These are phyloP conservation scores for Alternaria solani DNA, from an alignment of 2,329 filamentous ascomycete species.

Conservation along the genomic window DNA sequence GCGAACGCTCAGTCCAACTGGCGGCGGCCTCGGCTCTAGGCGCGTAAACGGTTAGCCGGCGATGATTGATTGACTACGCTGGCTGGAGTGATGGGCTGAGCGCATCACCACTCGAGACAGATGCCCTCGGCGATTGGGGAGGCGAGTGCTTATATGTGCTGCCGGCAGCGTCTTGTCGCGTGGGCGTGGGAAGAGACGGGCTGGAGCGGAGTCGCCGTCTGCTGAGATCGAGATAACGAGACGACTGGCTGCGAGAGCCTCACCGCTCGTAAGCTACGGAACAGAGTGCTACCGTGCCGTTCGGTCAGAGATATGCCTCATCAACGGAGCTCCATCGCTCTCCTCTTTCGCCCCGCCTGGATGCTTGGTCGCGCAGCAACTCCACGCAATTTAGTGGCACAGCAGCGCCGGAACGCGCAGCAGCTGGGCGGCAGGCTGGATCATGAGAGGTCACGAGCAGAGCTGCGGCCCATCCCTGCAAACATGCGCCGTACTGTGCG, in stretches of 20 bases:
- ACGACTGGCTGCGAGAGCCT: slow-evolving; percentile 13
- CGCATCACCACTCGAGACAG: slow-evolving; percentile 8
- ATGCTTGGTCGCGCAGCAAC: slow-evolving; percentile 3
- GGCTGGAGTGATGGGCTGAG: slow-evolving; percentile 5
- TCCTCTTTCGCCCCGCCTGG: slow-evolving; percentile 4
- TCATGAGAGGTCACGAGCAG: slow-evolving; percentile 14
- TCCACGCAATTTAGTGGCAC: slow-evolving; percentile 22
- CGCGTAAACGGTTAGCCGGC: slow-evolving; percentile 3
- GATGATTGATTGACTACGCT: slow-evolving; percentile 10
- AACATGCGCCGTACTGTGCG: not conserved
- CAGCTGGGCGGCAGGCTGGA: not conserved
- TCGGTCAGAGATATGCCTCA: not conserved
- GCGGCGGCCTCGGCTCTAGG: slow-evolving; percentile 11
- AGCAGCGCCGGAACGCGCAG: slow-evolving; percentile 7
- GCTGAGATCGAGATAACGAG: slow-evolving; percentile 18
- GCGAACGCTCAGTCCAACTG: slow-evolving; percentile 4
- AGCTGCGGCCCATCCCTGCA: not conserved
- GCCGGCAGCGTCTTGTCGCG: slow-evolving; percentile 4
- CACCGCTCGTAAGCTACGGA: slow-evolving; percentile 14
- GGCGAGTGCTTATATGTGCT: slow-evolving; percentile 14
- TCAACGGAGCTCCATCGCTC: not conserved
- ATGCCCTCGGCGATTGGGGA: slow-evolving; percentile 4
- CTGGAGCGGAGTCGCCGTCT: slow-evolving; percentile 25
- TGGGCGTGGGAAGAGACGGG: slow-evolving; percentile 5
- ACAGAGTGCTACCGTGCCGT: slow-evolving; percentile 6